phyloP scores from a whole-genome alignment of 768 basidiomycete species.

The Suillus ampliporus region DNA sequence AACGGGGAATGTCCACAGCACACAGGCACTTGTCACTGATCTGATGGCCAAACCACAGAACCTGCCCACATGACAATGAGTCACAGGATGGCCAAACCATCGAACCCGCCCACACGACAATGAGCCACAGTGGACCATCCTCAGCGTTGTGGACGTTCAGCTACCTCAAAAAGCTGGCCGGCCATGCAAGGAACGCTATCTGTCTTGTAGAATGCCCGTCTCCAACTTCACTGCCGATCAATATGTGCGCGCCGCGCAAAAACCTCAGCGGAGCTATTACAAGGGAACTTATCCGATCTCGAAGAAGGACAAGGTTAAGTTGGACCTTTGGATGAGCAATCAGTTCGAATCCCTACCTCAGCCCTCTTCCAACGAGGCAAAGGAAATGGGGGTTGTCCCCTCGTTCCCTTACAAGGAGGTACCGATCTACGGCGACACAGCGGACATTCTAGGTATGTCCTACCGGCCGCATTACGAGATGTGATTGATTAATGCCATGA shows the following conservation, averaged over 20 bases:
- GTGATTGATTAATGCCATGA: neutral
- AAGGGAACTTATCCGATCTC: slow-evolving; percentile 8
- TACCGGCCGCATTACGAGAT: neutral
- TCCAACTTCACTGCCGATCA: neutral
- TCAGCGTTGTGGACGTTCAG: neutral
- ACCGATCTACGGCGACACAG: slow-evolving; percentile 43
- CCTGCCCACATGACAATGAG: neutral
- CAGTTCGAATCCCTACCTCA: neutral
- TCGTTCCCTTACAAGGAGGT: slow-evolving; percentile 35
- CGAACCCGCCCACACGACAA: neutral
- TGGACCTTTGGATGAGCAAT: slow-evolving; percentile 1
- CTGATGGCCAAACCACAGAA: neutral
- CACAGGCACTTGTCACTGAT: neutral
- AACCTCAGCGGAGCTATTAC: neutral
- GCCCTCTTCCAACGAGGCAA: slow-evolving; percentile 20
- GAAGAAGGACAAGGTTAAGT: slow-evolving; percentile 1
- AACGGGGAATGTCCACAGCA: too few species aligned
- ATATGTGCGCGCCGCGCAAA: neutral
- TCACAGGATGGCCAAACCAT: too few species aligned
- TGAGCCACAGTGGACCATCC: neutral
- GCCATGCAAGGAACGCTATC: neutral
- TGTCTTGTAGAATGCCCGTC: neutral
- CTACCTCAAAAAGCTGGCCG: neutral
- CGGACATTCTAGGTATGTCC: slow-evolving; percentile 50
- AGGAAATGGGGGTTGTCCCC: slow-evolving; percentile 40